These are phyloP conservation scores for Dictyostelium brefeldianum DNA, from an alignment of 78 protist species.

Conservation along the genomic window DNA sequence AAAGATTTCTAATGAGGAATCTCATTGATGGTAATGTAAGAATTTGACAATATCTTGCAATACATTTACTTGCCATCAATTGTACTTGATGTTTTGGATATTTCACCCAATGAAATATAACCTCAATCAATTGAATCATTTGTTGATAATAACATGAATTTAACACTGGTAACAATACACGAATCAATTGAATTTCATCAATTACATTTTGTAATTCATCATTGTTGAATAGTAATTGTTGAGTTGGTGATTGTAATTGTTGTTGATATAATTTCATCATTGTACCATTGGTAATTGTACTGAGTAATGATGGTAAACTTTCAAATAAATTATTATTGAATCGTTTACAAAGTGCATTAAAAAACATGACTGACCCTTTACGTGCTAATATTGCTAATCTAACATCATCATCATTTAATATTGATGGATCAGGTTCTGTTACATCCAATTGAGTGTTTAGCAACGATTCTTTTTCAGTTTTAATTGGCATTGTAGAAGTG, in stretches of 20 bases:
- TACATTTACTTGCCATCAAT: constrained; percentile 27
- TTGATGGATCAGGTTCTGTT: background rate
- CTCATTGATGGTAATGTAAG: constrained; percentile 54
- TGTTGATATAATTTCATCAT: background rate
- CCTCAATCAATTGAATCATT: constrained; percentile 19
- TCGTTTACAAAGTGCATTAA: constrained; percentile 12
- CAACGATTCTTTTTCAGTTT: constrained; percentile 21
- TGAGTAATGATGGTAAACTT: background rate
- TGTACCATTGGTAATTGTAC: background rate
- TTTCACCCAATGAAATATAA: constrained; percentile 34
- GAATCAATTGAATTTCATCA: constrained; percentile 43
- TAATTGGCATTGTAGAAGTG: background rate
- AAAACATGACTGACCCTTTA: constrained; percentile 18
- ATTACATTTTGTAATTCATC: constrained; percentile 40
- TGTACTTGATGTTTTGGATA: constrained; percentile 46
- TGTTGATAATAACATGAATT: background rate
- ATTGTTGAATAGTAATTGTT: background rate
- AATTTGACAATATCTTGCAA: constrained; percentile 40
- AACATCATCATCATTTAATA: background rate
- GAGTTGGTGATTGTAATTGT: background rate
- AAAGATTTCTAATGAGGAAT: constrained; percentile 20
- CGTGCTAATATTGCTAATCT: constrained; percentile 21
- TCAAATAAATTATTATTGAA: background rate
- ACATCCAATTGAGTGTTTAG: background rate
- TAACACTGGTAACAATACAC: constrained; percentile 31